Evolutionary conservation across 2,329 filamentous ascomycete species (phyloP).

Genomic region (Hymenoscyphus scutula): DNA sequence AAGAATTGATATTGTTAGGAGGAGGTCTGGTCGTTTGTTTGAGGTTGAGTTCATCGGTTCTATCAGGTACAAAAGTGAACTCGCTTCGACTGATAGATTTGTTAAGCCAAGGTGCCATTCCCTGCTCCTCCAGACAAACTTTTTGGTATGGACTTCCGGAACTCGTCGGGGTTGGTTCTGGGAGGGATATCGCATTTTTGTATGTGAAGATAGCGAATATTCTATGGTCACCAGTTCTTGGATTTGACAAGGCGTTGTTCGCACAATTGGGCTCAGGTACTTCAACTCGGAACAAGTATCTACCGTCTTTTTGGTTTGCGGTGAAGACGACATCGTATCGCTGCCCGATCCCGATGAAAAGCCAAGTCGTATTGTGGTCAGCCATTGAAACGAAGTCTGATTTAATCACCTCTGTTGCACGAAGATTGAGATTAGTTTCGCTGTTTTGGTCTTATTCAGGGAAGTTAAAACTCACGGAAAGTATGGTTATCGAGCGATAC

Average conservation of each 20-base stretch:
- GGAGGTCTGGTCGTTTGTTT: neutral
- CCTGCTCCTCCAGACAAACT: conserved; percentile 16
- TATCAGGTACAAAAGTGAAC: conserved; percentile 5
- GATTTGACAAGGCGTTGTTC: conserved; percentile 1
- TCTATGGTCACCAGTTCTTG: neutral
- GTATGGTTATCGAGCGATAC: conserved; percentile 52
- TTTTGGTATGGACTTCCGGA: conserved; percentile 12
- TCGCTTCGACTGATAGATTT: neutral
- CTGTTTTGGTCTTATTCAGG: neutral
- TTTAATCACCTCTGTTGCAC: conserved; percentile 54
- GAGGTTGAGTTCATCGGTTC: conserved; percentile 27
- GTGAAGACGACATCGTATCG: conserved; percentile 43
- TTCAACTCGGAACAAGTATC: conserved; percentile 50
- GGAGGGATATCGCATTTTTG: neutral
- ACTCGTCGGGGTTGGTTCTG: neutral
- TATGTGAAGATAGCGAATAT: conserved; percentile 10
- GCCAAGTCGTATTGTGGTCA: conserved; percentile 57
- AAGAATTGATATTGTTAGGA: neutral
- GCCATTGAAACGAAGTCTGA: conserved; percentile 59
- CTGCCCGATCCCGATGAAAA: conserved; percentile 58
- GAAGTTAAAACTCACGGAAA: conserved; percentile 2
- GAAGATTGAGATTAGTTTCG: neutral
- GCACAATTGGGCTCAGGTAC: conserved; percentile 1
- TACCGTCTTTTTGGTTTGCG: conserved; percentile 42
- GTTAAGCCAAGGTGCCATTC: neutral